Conservation (phyloP, 2,329 filamentous ascomycete genomes). For the Epichloe sp. region DNA sequence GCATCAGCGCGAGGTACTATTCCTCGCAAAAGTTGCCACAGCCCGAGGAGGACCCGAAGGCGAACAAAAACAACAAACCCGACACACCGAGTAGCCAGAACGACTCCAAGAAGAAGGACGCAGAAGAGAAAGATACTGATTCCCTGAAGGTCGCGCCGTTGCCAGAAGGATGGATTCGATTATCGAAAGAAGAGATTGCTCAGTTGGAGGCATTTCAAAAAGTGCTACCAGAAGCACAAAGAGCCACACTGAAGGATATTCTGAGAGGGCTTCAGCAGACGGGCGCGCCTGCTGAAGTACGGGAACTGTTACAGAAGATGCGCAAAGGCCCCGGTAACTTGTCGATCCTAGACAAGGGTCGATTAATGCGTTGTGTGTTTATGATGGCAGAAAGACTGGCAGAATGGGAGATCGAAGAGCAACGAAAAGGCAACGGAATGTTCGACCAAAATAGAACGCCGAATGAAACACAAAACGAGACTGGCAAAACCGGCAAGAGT, state of each 20-base stretch:
- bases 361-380: constrained; percentile 23
- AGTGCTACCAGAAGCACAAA: constrained; percentile 49
- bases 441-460: constrained; percentile 13
- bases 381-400: constrained; percentile 23
- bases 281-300: constrained; percentile 57
- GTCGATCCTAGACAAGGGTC: constrained; percentile 24
- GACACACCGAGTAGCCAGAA: constrained; percentile 6
- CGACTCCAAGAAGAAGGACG: constrained; percentile 10
- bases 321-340: constrained; percentile 41
- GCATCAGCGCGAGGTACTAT: constrained; percentile 22
- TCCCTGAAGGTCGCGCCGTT: constrained; percentile 20
- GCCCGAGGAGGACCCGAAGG: constrained; percentile 21
- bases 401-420: constrained; percentile 14
- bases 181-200: constrained; percentile 33
- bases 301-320: constrained; percentile 42
- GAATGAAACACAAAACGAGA: constrained; percentile 10
- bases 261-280: constrained; percentile 50
- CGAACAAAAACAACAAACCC: constrained; percentile 14
- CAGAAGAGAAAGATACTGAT: constrained; percentile 10
- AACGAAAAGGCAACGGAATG: constrained; percentile 9
- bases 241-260: constrained; percentile 43
- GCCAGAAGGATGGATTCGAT: constrained; percentile 33
- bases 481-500: constrained; percentile 8
- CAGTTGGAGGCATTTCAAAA: constrained; percentile 47
- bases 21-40: constrained; percentile 24